Base-by-base conservation (phyloP, 2,329 filamentous ascomycete species). In the Akanthomyces dipterigenus region DNA sequence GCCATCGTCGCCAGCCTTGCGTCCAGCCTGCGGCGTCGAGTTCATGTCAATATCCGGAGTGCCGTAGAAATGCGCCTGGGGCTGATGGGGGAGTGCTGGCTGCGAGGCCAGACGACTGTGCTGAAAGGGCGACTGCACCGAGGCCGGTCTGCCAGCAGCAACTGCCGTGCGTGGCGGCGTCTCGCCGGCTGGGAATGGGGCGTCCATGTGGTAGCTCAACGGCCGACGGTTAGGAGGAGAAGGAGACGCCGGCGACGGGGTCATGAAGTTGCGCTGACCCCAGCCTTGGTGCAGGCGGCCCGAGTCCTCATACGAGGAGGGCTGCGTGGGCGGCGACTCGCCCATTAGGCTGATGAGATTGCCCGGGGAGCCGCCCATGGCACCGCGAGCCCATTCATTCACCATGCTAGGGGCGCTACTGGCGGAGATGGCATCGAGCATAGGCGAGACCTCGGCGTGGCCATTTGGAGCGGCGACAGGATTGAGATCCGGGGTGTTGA, bases 21-120 rank as follows among this genome's bases (percentile, higher is more conserved):
- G 77, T 11, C 82, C 83, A 20, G 80, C 76, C 48, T 77, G 78
- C 18, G 77, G 74, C 59, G 81, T 76, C 53, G 88, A 78, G 65
- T 91, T 87, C 31, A 92, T 78, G 66, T 93, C 88, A 36, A 93
- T 79, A 65, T 93, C 88, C 1, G 89, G 88, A 0, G 86, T 81
- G 49, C 87, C 83, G 70, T 91, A 92, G 72, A 90, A 93, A 74
- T 93, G 89, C 20, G 89, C 75, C 72, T 93, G 90, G 1, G 87
- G 82, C 63, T 91, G 84, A 70, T 93, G 89, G 3, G 90, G 89
- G 11, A 88, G 81, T 3, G 88, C 88, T n/a, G 85, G 85, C 56
- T 84, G 80, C 40, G 78, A 71, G 63, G 74, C 69, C 62, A 72
- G 71, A 60, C 82, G 80, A 14, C 77, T 76, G 38, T 77, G 73